These are phyloP conservation scores for Discostella pseudostelligera DNA, from an alignment of 108 stramenopile genomes.

Conservation along the genomic window DNA sequence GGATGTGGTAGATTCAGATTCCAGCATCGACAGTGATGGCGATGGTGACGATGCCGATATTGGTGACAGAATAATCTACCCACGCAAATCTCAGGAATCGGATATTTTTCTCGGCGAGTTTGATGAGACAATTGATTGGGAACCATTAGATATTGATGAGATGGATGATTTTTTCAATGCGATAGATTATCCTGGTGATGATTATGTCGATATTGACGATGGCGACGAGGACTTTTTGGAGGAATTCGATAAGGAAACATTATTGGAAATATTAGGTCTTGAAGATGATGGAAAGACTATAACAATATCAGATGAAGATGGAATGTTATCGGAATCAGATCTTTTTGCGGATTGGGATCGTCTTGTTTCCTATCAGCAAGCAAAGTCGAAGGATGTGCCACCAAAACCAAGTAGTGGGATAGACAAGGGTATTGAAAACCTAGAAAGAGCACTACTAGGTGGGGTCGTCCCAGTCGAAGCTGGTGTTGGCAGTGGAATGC, in stretches of 20 bases:
- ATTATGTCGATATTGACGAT: constrained; percentile 27
- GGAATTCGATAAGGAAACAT: constrained; percentile 44
- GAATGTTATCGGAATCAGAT: constrained; percentile 4
- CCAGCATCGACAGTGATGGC: background rate
- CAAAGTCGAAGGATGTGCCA: background rate
- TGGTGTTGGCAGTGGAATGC: constrained; percentile 68
- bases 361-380: constrained; percentile 9
- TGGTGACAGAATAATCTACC: background rate
- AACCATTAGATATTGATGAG: constrained; percentile 31
- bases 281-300: constrained; percentile 34
- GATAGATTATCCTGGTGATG: constrained; percentile 21
- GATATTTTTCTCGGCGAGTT: constrained; percentile 5
- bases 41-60: background rate
- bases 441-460: constrained; percentile 59
- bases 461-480: constrained; percentile 72
- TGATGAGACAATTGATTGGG: constrained; percentile 30
- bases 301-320: constrained; percentile 13
- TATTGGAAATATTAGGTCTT: constrained; percentile 39
- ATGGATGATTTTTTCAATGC: constrained; percentile 38
- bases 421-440: constrained; percentile 63
- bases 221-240: constrained; percentile 23
- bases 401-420: background rate
- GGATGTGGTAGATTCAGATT: background rate
- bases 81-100: background rate
- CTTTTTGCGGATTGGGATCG: constrained; percentile 17